These are phyloP conservation scores for Bacidia rubella DNA, from an alignment of 495 filamentous ascomycete species.

Conservation along the genomic window DNA sequence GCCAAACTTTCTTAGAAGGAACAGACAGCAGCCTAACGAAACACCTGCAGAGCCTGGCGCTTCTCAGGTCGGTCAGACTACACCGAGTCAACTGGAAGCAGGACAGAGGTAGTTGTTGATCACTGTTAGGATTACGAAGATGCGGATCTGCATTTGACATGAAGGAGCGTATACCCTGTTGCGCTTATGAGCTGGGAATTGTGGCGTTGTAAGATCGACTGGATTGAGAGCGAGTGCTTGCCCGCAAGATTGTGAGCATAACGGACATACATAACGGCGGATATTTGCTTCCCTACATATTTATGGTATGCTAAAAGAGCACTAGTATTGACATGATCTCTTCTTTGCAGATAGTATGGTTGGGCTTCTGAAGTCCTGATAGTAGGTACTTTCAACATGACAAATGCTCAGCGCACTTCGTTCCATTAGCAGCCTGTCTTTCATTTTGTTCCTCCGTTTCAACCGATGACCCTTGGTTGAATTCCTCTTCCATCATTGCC, in stretches of 20 bases:
- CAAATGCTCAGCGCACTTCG: not conserved
- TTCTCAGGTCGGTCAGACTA: constrained; percentile 10
- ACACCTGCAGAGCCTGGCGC: constrained; percentile 1
- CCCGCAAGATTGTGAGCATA: too few relatives aligned
- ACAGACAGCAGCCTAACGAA: not conserved
- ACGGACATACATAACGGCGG: too few relatives aligned
- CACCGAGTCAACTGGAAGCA: constrained; percentile 16
- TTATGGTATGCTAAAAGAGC: not conserved
- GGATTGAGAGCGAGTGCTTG: not conserved
- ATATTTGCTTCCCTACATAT: not conserved
- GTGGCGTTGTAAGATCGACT: not conserved
- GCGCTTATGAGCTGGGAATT: not conserved
- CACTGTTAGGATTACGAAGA: not conserved
- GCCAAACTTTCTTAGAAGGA: constrained; percentile 11
- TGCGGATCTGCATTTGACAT: not conserved
- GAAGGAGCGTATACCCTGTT: not conserved
- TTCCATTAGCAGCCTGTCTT: too few relatives aligned
- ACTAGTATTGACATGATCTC: not conserved
- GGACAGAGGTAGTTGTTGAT: constrained; percentile 7
- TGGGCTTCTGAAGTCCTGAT: not conserved
- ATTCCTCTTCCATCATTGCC: too few relatives aligned
- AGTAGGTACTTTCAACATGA: not conserved
- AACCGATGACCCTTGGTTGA: too few relatives aligned
- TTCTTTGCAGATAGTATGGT: not conserved
- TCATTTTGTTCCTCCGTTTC: too few relatives aligned